These are phyloP conservation scores for Fusarium nodosum DNA, from an alignment of 2,329 filamentous ascomycete genomes.

Conservation along the genomic window DNA sequence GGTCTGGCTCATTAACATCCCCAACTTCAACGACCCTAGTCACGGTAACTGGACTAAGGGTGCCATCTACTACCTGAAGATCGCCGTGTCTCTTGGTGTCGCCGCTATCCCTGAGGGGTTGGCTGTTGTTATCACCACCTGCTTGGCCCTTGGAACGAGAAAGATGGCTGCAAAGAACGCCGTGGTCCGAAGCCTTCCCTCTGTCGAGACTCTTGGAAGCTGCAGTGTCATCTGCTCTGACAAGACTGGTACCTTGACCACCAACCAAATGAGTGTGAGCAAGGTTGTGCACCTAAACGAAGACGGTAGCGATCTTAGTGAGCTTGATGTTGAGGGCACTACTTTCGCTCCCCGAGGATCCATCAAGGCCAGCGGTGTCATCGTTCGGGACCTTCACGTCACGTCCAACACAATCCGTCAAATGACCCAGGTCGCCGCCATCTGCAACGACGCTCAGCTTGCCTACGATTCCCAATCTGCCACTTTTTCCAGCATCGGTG, in stretches of 20 bases:
- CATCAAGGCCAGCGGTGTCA: slow-evolving; percentile 77
- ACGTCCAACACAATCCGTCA: slow-evolving; percentile 83
- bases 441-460: slow-evolving; percentile 91
- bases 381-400: slow-evolving; percentile 75
- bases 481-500: slow-evolving; percentile 85
- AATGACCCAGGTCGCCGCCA: slow-evolving; percentile 77
- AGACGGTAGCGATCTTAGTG: slow-evolving; percentile 79
- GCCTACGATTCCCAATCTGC: slow-evolving; percentile 83
- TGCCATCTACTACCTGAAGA: slow-evolving; percentile 99
- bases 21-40: slow-evolving; percentile 94
- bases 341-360: slow-evolving; percentile 89
- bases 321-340: slow-evolving; percentile 91
- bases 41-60: slow-evolving; percentile 96
- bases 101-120: slow-evolving; percentile 98
- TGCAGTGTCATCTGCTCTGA: slow-evolving; percentile 99
- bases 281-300: slow-evolving; percentile 88
- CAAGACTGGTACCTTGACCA: slow-evolving; percentile 98
- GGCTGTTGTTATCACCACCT: slow-evolving; percentile 99
- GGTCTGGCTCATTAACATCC: slow-evolving; percentile 98
- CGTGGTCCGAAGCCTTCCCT: slow-evolving; percentile 94
- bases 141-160: slow-evolving; percentile 92
- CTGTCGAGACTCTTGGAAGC: slow-evolving; percentile 97
- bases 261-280: slow-evolving; percentile 99
- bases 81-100: slow-evolving; percentile 96
- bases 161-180: slow-evolving; percentile 99